phyloP scores from a whole-genome alignment of 2,329 filamentous ascomycete genomes.

The Acrocalymma vagum region DNA sequence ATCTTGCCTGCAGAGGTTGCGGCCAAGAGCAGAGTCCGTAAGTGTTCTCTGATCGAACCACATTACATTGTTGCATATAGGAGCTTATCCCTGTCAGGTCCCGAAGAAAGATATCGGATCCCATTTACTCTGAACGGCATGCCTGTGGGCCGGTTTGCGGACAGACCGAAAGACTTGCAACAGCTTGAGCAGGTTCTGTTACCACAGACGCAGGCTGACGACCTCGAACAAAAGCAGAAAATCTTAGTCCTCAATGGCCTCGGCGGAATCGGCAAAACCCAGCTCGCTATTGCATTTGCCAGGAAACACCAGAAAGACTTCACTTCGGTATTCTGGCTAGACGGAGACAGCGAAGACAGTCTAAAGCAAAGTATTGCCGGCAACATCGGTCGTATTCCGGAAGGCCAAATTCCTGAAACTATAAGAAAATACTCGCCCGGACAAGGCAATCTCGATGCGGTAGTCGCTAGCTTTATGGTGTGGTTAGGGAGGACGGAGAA shows the following conservation, averaged over 20 bases:
- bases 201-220: conserved; percentile 9
- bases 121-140: conserved; percentile 30
- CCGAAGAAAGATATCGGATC: no score
- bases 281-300: conserved; percentile 1
- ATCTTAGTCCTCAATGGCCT: conserved; percentile 20
- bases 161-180: conserved; percentile 23
- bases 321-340: conserved; percentile 7
- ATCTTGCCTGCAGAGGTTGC: no score
- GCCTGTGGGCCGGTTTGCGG: conserved; percentile 24
- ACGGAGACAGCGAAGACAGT: conserved; percentile 13
- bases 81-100: no score
- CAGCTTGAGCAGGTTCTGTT: conserved; percentile 24
- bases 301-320: conserved; percentile 1
- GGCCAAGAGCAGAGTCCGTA: no score
- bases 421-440: conserved; percentile 19
- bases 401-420: conserved; percentile 14
- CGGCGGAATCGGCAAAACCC: conserved; percentile 24
- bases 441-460: conserved; percentile 14
- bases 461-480: conserved; percentile 22
- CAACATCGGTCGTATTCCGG: conserved; percentile 14
- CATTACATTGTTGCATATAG: no score
- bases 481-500: conserved; percentile 25
- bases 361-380: conserved; percentile 19
- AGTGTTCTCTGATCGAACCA: no score
- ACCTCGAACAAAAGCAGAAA: conserved; percentile 9